Evolutionary conservation across 2,329 filamentous ascomycete species (phyloP).

Genomic region (Beauveria scarabaeidicola): DNA sequence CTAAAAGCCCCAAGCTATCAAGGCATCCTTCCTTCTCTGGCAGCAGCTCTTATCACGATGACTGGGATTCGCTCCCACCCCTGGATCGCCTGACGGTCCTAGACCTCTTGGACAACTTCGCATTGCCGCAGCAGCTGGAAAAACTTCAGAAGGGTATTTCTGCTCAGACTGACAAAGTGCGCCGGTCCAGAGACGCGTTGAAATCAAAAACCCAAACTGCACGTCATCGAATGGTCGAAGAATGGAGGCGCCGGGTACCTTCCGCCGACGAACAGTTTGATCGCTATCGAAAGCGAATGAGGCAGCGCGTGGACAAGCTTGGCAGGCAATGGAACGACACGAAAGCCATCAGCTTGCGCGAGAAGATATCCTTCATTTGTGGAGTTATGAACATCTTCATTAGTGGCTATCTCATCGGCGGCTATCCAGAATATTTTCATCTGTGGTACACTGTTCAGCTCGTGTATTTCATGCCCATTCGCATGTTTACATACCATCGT

Average conservation of each 20-base stretch:
- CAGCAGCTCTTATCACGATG: constrained; percentile 77
- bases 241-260: constrained; percentile 81
- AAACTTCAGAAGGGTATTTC: constrained; percentile 78
- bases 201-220: constrained; percentile 68
- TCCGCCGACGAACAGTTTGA: constrained; percentile 88
- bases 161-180: constrained; percentile 76
- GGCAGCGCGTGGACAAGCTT: constrained; percentile 77
- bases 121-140: constrained; percentile 81
- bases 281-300: constrained; percentile 83
- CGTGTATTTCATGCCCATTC: constrained; percentile 93
- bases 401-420: constrained; percentile 88
- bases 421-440: constrained; percentile 76
- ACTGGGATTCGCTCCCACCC: constrained; percentile 79
- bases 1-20: constrained; percentile 53
- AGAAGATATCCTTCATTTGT: constrained; percentile 94
- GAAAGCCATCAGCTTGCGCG: constrained; percentile 75
- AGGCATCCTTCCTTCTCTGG: constrained; percentile 75
- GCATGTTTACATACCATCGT: constrained; percentile 82
- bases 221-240: constrained; percentile 83
- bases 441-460: constrained; percentile 86
- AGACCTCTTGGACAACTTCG: constrained; percentile 89
- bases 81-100: constrained; percentile 85
- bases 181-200: constrained; percentile 70
- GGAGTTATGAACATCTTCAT: constrained; percentile 97
- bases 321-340: constrained; percentile 82